Evolutionary conservation across 2,329 filamentous ascomycete genomes (phyloP).

Genomic region (Colletotrichum chlorophyti): DNA sequence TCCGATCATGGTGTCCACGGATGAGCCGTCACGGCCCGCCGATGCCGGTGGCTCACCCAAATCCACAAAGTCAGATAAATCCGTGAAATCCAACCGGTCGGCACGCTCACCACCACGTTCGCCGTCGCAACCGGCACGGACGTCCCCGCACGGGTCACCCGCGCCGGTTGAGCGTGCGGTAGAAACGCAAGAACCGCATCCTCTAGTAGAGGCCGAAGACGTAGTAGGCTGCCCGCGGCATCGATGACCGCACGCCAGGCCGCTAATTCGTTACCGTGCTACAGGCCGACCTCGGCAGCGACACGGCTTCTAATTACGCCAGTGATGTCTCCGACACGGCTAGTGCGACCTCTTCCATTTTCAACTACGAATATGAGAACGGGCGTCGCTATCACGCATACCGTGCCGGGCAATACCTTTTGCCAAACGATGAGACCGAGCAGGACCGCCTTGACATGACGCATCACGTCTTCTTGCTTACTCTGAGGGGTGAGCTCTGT

Average conservation of each 20-base stretch:
- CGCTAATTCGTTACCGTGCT: neutral
- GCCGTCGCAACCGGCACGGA: neutral
- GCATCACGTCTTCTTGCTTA: constrained; percentile 43
- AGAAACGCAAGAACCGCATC: neutral
- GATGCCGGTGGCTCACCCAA: neutral
- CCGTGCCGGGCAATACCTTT: constrained; percentile 48
- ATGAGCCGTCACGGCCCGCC: neutral
- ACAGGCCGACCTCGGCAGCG: constrained; percentile 13
- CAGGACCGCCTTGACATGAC: constrained; percentile 49
- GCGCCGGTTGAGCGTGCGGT: neutral
- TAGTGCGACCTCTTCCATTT: constrained; percentile 42
- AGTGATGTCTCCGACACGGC: constrained; percentile 28
- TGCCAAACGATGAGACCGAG: constrained; percentile 52
- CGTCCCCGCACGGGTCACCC: neutral
- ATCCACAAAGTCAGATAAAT: neutral
- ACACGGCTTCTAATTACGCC: constrained; percentile 31
- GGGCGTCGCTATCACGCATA: constrained; percentile 56
- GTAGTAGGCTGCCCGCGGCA: too few species aligned
- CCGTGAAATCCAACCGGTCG: neutral
- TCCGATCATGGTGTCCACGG: neutral
- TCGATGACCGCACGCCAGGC: too few species aligned
- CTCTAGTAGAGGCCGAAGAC: neutral
- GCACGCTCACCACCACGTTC: neutral
- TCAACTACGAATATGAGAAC: constrained; percentile 45
- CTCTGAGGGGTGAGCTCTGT: constrained; percentile 42